Conservation (phyloP, 371 early-diverging fungal genomes). For the Mortierella polycephala region DNA sequence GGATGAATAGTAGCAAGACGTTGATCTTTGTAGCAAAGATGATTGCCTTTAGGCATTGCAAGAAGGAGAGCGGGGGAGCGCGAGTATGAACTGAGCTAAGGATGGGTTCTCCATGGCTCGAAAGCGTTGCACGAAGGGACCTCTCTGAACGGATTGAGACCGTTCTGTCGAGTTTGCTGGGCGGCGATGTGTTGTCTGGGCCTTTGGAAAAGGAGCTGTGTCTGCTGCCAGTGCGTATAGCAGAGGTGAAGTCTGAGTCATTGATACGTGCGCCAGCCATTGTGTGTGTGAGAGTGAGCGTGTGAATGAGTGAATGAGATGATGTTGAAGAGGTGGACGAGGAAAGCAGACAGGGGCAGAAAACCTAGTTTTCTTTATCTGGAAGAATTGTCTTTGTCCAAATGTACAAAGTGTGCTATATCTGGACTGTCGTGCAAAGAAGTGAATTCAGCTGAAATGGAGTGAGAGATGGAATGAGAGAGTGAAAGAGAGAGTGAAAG, state of each 20-base stretch:
- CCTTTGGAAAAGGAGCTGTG: conserved; percentile 3
- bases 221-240: background rate
- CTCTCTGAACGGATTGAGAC: conserved; percentile 49
- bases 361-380: no score
- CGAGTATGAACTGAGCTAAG: conserved; percentile 1
- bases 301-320: no score
- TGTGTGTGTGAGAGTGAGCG: no score
- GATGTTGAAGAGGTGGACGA: no score
- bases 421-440: background rate
- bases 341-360: no score
- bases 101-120: conserved; percentile 1
- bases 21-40: conserved; percentile 70
- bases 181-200: background rate
- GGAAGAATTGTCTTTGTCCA: no score
- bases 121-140: conserved; percentile 29
- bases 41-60: conserved; percentile 52
- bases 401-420: background rate
- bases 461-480: background rate
- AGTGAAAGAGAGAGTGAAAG: background rate
- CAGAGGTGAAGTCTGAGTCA: background rate
- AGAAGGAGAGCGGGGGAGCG: conserved; percentile 5
- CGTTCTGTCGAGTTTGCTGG: conserved; percentile 8
- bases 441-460: background rate
- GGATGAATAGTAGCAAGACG: conserved; percentile 72
- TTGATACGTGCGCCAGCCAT: background rate